These are phyloP conservation scores for Pyrus betulifolia DNA, from an alignment of 306 rosid genomes.

Conservation along the genomic window DNA sequence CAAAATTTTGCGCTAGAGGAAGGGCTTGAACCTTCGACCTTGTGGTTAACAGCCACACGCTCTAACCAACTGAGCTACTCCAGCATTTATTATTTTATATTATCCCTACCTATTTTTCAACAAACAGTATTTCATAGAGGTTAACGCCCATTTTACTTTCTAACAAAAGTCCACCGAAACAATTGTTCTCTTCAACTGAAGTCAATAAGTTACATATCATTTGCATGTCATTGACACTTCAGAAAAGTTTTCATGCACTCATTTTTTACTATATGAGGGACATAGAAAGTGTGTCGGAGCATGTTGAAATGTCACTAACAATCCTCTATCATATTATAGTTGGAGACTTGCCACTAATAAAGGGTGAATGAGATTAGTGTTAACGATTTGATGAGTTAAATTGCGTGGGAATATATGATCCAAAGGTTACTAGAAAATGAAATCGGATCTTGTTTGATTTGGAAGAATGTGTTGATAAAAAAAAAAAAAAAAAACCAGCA, in stretches of 20 bases:
- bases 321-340: no score
- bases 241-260: not conserved
- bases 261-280: no score
- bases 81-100: not conserved
- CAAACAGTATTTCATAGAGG: not conserved
- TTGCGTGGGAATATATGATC: no score
- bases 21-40: constrained; percentile 20
- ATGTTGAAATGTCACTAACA: not conserved
- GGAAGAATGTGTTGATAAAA: no score
- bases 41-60: constrained; percentile 21
- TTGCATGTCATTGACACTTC: not conserved
- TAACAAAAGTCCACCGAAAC: not conserved
- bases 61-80: constrained; percentile 17
- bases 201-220: not conserved
- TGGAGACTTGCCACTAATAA: not conserved
- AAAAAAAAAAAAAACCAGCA: no score
- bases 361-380: not conserved
- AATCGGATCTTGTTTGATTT: no score
- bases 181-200: no score
- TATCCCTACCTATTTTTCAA: no score
- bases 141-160: not conserved
- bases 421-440: no score
- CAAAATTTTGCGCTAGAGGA: not conserved
- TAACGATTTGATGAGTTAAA: not conserved
- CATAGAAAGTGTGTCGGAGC: not conserved